A percentile compares a stretch with the other conserved stretches of the same genome.
Evolutionary conservation across 768 basidiomycete genomes (phyloP).

Genomic region (Kwoniella pini): DNA sequence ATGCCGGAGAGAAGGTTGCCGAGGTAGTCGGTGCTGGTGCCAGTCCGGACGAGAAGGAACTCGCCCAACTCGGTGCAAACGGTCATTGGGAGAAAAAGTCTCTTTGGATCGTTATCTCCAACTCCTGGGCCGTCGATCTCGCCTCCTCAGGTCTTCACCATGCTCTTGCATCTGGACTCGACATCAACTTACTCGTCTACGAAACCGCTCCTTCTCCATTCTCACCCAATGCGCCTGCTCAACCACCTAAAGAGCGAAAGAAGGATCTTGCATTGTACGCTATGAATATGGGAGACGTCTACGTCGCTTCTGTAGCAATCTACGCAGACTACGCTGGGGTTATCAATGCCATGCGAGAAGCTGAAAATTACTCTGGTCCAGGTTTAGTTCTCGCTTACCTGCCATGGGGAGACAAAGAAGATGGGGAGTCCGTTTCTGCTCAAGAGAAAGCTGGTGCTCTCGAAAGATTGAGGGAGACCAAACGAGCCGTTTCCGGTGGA

Average conservation of each 20-base stretch:
- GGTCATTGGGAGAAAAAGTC: constrained; percentile 69
- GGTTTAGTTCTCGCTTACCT: constrained; percentile 91
- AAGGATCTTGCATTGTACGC: constrained; percentile 97
- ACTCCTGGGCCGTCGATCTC: constrained; percentile 96
- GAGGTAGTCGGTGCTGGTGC: constrained; percentile 62
- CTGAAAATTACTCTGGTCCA: constrained; percentile 84
- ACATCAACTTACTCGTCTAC: constrained; percentile 93
- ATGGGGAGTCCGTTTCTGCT: constrained; percentile 46
- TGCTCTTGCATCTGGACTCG: constrained; percentile 81
- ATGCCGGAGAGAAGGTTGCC: constrained; percentile 64
- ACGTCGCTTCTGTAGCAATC: constrained; percentile 90
- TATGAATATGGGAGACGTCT: constrained; percentile 97
- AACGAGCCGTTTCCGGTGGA: constrained; percentile 90
- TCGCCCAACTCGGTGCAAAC: constrained; percentile 64
- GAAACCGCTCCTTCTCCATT: constrained; percentile 87
- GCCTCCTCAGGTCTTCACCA: constrained; percentile 95
- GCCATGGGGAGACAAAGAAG: constrained; percentile 74
- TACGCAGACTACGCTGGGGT: constrained; percentile 96
- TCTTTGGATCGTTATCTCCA: constrained; percentile 97
- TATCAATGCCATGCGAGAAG: constrained; percentile 84
- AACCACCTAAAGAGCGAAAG: constrained; percentile 66
- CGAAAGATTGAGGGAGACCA: constrained; percentile 94
- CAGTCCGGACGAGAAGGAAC: constrained; percentile 57
- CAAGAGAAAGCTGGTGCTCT: constrained; percentile 65
- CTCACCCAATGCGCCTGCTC: constrained; percentile 59